Conservation (phyloP, 192 early-diverging fungal genomes). For the Funneliformis mosseae region DNA sequence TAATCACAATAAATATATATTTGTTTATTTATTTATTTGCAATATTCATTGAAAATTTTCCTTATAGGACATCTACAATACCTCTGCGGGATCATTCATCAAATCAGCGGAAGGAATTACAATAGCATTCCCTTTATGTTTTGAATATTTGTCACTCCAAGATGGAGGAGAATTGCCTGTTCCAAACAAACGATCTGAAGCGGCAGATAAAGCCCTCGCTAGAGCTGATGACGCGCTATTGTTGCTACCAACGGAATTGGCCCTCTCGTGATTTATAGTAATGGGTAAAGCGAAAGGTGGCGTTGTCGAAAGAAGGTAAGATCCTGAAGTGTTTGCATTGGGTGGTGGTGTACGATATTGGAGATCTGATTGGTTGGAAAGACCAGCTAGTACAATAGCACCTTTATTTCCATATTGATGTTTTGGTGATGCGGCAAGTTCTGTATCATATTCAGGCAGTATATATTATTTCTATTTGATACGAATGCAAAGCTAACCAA, state of each 20-base stretch:
- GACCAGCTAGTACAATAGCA: background rate
- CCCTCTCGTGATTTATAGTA: conserved; percentile 34
- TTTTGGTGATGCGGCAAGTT: conserved; percentile 41
- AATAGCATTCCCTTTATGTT: conserved; percentile 24
- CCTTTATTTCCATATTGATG: background rate
- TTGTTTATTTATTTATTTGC: background rate
- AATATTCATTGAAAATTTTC: background rate
- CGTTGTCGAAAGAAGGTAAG: conserved; percentile 41
- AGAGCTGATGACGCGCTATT: conserved; percentile 51
- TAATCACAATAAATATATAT: background rate
- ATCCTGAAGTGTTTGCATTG: conserved; percentile 33
- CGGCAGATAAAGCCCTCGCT: conserved; percentile 57
- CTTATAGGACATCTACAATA: background rate
- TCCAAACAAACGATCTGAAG: conserved; percentile 58
- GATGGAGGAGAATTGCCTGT: conserved; percentile 53
- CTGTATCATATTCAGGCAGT: conserved; percentile 16
- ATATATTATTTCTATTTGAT: background rate
- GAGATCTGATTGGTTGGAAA: conserved; percentile 4
- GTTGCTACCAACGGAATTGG: conserved; percentile 37
- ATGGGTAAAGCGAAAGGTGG: conserved; percentile 47
- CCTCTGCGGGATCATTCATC: conserved; percentile 31
- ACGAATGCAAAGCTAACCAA: background rate
- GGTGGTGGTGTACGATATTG: conserved; percentile 40
- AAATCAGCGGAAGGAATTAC: background rate
- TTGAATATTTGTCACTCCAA: conserved; percentile 39